These are phyloP conservation scores for Volutella citrinella DNA, from an alignment of 2,329 filamentous ascomycete genomes.

Conservation along the genomic window DNA sequence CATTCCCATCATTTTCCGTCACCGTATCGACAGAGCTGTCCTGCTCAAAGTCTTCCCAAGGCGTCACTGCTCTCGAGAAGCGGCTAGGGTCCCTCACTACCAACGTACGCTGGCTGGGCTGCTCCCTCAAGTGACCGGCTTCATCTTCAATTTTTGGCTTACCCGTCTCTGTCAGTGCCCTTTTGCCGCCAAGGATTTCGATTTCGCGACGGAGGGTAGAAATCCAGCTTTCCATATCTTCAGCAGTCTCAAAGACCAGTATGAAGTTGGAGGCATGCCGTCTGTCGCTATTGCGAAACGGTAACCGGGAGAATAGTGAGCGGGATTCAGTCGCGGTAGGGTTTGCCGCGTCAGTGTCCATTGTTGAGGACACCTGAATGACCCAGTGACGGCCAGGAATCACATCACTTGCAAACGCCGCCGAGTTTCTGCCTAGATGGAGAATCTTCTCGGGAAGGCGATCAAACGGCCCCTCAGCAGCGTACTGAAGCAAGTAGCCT, in stretches of 20 bases:
- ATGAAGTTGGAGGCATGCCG: constrained; percentile 62
- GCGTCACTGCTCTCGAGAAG: constrained; percentile 34
- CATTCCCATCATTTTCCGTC: constrained; percentile 23
- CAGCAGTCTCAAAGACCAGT: constrained; percentile 68
- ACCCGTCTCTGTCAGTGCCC: constrained; percentile 58
- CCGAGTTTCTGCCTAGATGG: constrained; percentile 69
- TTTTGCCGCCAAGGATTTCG: constrained; percentile 65
- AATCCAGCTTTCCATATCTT: constrained; percentile 77
- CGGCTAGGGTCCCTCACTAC: constrained; percentile 47
- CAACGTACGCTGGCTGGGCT: constrained; percentile 44
- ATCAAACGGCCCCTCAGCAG: constrained; percentile 67
- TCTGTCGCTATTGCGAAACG: constrained; percentile 53
- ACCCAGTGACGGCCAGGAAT: constrained; percentile 81
- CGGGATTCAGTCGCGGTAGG: constrained; percentile 50
- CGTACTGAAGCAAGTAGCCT: constrained; percentile 72
- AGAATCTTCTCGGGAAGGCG: constrained; percentile 72
- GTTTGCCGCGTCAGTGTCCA: constrained; percentile 54
- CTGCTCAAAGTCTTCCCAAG: constrained; percentile 11
- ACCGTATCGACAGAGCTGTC: constrained; percentile 14
- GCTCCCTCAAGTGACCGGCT: constrained; percentile 31
- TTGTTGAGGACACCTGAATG: constrained; percentile 67
- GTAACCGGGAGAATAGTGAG: constrained; percentile 64
- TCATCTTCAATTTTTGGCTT: constrained; percentile 43
- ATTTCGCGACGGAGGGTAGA: constrained; percentile 66
- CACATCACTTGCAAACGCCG: constrained; percentile 75